Evolutionary conservation across 768 basidiomycete species (phyloP).

Genomic region (Panaeolus papilionaceus): DNA sequence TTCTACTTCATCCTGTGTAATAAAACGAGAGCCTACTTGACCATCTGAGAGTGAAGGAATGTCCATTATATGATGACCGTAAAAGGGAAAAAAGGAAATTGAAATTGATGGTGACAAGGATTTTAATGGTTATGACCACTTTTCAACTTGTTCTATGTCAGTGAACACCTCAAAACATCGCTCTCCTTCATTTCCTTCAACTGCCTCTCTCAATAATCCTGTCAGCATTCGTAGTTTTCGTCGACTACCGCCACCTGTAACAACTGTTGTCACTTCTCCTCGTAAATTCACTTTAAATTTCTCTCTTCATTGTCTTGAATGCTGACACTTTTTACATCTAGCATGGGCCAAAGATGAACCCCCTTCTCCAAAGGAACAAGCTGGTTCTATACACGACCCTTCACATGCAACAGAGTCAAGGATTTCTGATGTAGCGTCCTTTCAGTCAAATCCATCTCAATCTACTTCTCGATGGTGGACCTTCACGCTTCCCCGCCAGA

Average conservation of each 20-base stretch:
- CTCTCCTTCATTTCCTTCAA: slow-evolving; percentile 41
- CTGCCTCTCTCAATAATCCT: slow-evolving; percentile 38
- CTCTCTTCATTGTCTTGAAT: slow-evolving; percentile 15
- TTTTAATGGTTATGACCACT: neutral
- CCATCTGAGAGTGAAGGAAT: slow-evolving; percentile 77
- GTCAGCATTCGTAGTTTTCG: slow-evolving; percentile 40
- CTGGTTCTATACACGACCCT: slow-evolving; percentile 31
- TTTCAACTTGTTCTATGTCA: slow-evolving; percentile 29
- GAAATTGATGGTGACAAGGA: neutral
- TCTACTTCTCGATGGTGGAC: slow-evolving; percentile 74
- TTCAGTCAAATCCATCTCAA: slow-evolving; percentile 50
- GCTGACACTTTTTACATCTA: slow-evolving; percentile 33
- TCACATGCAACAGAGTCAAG: slow-evolving; percentile 44
- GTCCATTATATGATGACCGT: slow-evolving; percentile 49
- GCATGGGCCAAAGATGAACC: slow-evolving; percentile 89
- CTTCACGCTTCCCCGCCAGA: slow-evolving; percentile 65
- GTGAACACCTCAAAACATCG: slow-evolving; percentile 36
- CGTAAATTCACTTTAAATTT: slow-evolving; percentile 51
- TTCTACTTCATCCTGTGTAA: slow-evolving; percentile 81
- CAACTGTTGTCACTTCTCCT: slow-evolving; percentile 69
- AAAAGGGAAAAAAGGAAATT: slow-evolving; percentile 10
- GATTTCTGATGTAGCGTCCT: slow-evolving; percentile 60
- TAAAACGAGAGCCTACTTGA: slow-evolving; percentile 83
- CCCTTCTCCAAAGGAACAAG: slow-evolving; percentile 67
- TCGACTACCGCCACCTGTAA: slow-evolving; percentile 50